Base-by-base conservation (phyloP, 1,284 basidiomycete genomes). In the Vanrija pseudolonga region DNA sequence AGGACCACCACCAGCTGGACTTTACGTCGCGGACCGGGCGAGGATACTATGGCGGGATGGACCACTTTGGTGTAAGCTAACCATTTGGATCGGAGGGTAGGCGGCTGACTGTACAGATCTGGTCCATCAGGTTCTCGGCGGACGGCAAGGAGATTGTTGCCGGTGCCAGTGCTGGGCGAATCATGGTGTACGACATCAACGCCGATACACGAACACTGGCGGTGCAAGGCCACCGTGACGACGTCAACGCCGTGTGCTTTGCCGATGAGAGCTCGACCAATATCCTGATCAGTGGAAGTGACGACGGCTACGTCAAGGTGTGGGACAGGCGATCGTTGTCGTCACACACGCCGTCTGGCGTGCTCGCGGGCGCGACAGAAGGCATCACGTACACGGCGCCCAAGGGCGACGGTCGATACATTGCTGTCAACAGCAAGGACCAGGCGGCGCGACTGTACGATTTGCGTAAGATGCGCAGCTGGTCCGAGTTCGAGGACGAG, bases 341-440 rank as follows among this genome's bases (percentile, higher is more conserved):
- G 5, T 87, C 88, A 2, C 82, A 80, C 45, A 90, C 88, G 62
- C 91, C 95, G 2, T 91, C 92, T 0, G 95, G 95, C 23, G 88
- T 94, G 0, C 81, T 98, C 2, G 86, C 92, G 20, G 95, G 96
- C 0, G 95, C 98, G 56, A 97, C 93, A 0, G 93, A 97, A 69
- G 93, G 92, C 36, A 87, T 96, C 60, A 92, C 92, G 5, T 88
- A 89, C 63, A 89, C 90, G 7, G 87, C 89, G 20, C 85, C 90
- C 1, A 92, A 84, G 69, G 76, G 91, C 7, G 96, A 98, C 67
- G 95, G 94, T 7, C 84, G 95, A 53, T 98, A 98, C 72, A 81
- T 96, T 51, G 86, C 98, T 37, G 94, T 89, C n/a, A 98, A 98
- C 69, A 92, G 92, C 46, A 98, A 98, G 75, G 96, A 98, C 71